These are phyloP conservation scores for Oldenlandia corymbosa DNA, from an alignment of 257 asterid genomes.

Conservation along the genomic window DNA sequence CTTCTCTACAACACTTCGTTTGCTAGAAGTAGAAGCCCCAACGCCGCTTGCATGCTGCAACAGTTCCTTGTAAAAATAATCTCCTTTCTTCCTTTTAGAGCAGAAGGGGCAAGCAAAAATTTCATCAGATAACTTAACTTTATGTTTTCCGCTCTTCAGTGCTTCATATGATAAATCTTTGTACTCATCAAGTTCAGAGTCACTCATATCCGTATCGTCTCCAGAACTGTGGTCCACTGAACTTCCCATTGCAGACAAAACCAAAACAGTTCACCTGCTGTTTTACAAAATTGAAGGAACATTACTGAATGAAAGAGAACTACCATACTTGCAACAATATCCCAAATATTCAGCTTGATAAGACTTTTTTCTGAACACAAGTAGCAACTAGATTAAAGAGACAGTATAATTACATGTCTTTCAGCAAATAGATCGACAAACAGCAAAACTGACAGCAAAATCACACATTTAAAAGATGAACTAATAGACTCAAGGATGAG, in stretches of 20 bases:
- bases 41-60: constrained; percentile 63
- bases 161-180: constrained; percentile 30
- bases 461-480: background rate
- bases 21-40: constrained; percentile 44
- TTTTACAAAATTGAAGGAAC: background rate
- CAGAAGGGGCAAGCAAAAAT: constrained; percentile 73
- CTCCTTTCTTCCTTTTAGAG: constrained; percentile 53
- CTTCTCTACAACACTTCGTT: constrained; percentile 52
- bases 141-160: constrained; percentile 51
- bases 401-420: background rate
- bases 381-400: background rate
- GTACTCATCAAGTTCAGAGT: constrained; percentile 38
- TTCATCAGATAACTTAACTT: constrained; percentile 44
- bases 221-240: constrained; percentile 27
- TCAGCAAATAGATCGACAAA: background rate
- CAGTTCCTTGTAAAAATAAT: constrained; percentile 47
- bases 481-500: background rate
- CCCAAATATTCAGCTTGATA: too few relatives aligned
- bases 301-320: background rate
- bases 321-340: too few relatives aligned
- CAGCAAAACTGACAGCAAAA: background rate
- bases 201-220: constrained; percentile 42
- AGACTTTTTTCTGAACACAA: too few relatives aligned
- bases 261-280: background rate
- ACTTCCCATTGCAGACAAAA: constrained; percentile 12